These are phyloP conservation scores for Avena insularis DNA, from an alignment of 176 grass and related monocot species.

Conservation along the genomic window DNA sequence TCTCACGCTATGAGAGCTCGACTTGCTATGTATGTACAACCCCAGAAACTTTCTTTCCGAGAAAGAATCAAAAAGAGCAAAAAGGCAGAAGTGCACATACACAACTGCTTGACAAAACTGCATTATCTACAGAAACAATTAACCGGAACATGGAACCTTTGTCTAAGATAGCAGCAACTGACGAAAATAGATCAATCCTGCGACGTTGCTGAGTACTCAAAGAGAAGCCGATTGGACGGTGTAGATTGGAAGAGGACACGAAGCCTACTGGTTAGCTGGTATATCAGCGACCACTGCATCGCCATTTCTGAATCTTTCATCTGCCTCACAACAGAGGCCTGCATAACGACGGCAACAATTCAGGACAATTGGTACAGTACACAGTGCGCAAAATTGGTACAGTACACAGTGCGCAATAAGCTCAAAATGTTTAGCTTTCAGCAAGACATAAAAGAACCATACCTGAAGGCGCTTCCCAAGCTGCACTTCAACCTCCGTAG, in stretches of 20 bases:
- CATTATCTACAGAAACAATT: conserved; percentile 50
- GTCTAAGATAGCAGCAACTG: conserved; percentile 21
- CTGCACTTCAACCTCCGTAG: conserved; percentile 93
- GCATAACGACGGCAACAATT: conserved; percentile 27
- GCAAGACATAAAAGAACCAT: conserved; percentile 13
- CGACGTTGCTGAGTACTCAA: conserved; percentile 91
- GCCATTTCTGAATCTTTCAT: conserved; percentile 99
- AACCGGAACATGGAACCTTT: conserved; percentile 26
- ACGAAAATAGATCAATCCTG: conserved; percentile 63
- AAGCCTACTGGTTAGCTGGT: conserved; percentile 88
- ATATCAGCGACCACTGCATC: conserved; percentile 89
- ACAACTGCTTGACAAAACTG: conserved; percentile 45
- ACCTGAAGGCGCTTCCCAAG: conserved; percentile 94
- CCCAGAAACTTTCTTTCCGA: conserved; percentile 62
- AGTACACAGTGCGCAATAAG: neutral
- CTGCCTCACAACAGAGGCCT: conserved; percentile 97
- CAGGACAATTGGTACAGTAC: neutral
- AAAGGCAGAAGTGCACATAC: conserved; percentile 47
- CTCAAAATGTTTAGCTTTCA: conserved; percentile 24
- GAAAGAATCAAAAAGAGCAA: conserved; percentile 51
- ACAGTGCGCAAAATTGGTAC: neutral
- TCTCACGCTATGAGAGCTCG: conserved; percentile 23
- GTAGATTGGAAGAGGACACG: conserved; percentile 93
- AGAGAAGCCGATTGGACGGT: conserved; percentile 96
- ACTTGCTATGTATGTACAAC: conserved; percentile 71